phyloP scores from a whole-genome alignment of 352 stramenopile species.

The Globisporangium cystogenes region DNA sequence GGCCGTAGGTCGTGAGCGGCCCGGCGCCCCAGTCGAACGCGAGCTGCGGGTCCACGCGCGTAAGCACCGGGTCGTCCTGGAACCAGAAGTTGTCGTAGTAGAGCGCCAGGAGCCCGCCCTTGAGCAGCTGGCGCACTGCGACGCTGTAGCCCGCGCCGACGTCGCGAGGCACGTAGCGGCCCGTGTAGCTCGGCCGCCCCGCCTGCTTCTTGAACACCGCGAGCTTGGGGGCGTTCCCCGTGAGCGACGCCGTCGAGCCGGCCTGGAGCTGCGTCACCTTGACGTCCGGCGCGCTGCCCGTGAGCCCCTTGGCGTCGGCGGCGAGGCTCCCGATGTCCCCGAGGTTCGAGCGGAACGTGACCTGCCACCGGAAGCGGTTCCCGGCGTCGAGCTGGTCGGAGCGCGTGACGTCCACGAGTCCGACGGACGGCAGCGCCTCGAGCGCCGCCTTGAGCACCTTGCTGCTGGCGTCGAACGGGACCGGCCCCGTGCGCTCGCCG shows the following conservation, averaged over 20 bases:
- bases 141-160: constrained; percentile 79
- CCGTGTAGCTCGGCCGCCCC: constrained; percentile 91
- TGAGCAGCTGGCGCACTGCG: constrained; percentile 88
- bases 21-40: constrained; percentile 89
- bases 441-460: constrained; percentile 86
- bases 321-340: constrained; percentile 74
- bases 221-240: constrained; percentile 63
- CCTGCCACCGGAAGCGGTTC: constrained; percentile 88
- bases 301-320: constrained; percentile 32
- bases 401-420: constrained; percentile 87
- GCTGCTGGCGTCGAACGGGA: constrained; percentile 86
- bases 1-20: constrained; percentile 89
- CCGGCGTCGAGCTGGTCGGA: constrained; percentile 56
- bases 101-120: constrained; percentile 81
- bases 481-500: constrained; percentile 57
- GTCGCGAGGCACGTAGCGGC: constrained; percentile 75
- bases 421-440: constrained; percentile 83
- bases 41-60: constrained; percentile 80
- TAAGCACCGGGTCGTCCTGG: constrained; percentile 85
- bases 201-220: constrained; percentile 89
- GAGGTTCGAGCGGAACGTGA: constrained; percentile 91
- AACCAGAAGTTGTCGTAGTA: constrained; percentile 98
- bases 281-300: constrained; percentile 48
- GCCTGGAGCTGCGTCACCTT: constrained; percentile 59
- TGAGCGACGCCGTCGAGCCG: constrained; percentile 67